A percentile compares a stretch with the other conserved stretches of the same genome.
Conservation (phyloP, 495 filamentous ascomycete genomes). For the Neurospora pannonica region DNA sequence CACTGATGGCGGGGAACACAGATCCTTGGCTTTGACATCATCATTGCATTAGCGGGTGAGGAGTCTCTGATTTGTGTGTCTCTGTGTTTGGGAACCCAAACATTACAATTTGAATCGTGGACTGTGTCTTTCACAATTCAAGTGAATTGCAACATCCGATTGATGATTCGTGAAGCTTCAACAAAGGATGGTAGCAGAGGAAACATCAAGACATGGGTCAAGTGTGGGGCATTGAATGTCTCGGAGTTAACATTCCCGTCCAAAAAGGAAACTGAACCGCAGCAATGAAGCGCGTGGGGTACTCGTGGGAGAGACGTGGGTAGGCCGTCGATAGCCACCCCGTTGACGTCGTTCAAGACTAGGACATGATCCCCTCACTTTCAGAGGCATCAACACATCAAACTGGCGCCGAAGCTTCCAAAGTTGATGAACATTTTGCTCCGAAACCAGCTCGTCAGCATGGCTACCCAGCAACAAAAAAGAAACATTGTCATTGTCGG, state of each 20-base stretch:
- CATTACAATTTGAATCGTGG: neutral
- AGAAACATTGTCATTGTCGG: constrained; percentile 64
- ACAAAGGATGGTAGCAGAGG: neutral
- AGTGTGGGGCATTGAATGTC: neutral
- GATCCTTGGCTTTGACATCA: neutral
- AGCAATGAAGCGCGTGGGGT: neutral
- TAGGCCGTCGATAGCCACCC: neutral
- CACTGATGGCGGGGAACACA: neutral
- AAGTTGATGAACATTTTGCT: neutral
- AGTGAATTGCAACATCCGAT: neutral
- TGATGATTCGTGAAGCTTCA: neutral
- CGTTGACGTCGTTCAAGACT: neutral
- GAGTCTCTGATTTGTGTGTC: neutral
- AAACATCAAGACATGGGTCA: neutral
- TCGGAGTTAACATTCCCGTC: neutral
- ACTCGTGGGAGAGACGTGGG: neutral
- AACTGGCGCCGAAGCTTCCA: neutral
- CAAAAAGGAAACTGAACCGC: neutral
- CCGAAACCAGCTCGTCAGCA: neutral
- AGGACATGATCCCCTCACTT: neutral
- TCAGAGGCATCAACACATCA: neutral
- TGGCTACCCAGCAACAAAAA: constrained; percentile 21
- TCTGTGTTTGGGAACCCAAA: neutral
- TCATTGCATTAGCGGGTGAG: neutral
- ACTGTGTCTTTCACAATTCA: neutral